Evolutionary conservation across 2,329 filamentous ascomycete genomes (phyloP), one percentile per base, ranked within the genome.

Genomic region (Clonostachys chloroleuca): DNA sequence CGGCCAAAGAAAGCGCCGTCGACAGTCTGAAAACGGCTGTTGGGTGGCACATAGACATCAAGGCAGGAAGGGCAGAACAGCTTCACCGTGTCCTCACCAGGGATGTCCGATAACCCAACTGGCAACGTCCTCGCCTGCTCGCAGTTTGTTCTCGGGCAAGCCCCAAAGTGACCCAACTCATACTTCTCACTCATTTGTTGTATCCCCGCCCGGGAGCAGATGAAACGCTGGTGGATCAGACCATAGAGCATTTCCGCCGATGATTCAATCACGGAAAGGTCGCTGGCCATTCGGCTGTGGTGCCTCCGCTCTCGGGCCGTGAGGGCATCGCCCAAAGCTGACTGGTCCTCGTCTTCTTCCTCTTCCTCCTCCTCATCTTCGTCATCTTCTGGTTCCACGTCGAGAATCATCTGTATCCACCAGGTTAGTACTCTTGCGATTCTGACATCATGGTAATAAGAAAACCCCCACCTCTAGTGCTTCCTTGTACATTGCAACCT

Each of bases 151-250:
- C 94, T 83, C n/a, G 94, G 94, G 66, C 94, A 99, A 56, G 87
- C 85, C 46, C 94, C 94, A 63, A 99, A 99, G 72, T 99, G 92
- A 51, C 92, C 88, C 43, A 95, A 79, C 68, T 97, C 92, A 74
- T 97, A 99, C 68, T 99, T 99, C 69, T 99, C 94, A 52, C 92
- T 90, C 94, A 99, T 99, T 66, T 96, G 92, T 70, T 97, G 92
- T 59, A 99, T 97, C 45, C 94, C 94, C 3, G 89, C 90, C 49
- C 94, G 82, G 20, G 92, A 96, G 61, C 92, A 97, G 70, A 99
- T 97, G 69, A 96, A 99, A 48, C 94, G 87, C 68, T 97, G 94
- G 71, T 99, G 94, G 67, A 99, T 99, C 50, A 99, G 81, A 39
- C 94, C 94, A 70, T 99, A 99, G 20, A 99, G 84, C 73, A 97